These are phyloP conservation scores for Rubia peregrina DNA, from an alignment of 305 asterid species.

Conservation along the genomic window DNA sequence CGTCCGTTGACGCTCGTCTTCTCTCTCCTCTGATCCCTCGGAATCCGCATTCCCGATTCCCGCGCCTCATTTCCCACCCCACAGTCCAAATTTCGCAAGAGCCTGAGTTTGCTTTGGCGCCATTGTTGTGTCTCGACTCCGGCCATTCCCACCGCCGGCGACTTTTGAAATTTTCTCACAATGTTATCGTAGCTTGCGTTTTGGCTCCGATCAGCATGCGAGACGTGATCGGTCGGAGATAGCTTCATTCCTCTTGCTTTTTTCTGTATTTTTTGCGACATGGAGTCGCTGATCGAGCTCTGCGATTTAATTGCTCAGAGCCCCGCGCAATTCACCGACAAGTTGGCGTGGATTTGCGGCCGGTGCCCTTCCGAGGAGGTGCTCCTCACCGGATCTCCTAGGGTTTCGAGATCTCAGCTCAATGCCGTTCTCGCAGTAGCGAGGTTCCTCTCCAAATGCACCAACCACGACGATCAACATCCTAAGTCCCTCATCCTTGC, in stretches of 20 bases:
- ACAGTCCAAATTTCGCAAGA: not conserved
- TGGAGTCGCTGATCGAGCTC: conserved; percentile 85
- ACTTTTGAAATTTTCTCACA: not conserved
- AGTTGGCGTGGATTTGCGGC: conserved; percentile 80
- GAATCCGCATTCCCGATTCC: conserved; percentile 7
- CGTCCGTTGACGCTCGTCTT: not conserved
- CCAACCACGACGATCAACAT: conserved; percentile 45
- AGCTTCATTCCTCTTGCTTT: conserved; percentile 7
- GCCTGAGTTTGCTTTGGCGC: not conserved
- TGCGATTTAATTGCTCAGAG: conserved; percentile 75
- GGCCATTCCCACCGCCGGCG: not conserved
- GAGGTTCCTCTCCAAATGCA: conserved; percentile 74
- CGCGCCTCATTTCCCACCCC: not conserved
- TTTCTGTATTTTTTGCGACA: conserved; percentile 20
- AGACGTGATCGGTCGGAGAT: conserved; percentile 2
- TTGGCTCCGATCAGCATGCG: not conserved
- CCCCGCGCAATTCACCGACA: conserved; percentile 56
- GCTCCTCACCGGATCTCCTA: conserved; percentile 62
- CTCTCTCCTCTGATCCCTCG: conserved; percentile 13
- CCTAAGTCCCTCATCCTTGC: conserved; percentile 67
- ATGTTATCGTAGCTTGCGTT: not conserved
- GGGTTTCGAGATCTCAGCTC: conserved; percentile 84
- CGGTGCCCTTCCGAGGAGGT: conserved; percentile 83
- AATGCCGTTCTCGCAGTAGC: conserved; percentile 75
- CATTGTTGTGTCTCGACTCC: not conserved